phyloP scores from a whole-genome alignment of 2,329 filamentous ascomycete species.

The Colletotrichum neosansevieriae region DNA sequence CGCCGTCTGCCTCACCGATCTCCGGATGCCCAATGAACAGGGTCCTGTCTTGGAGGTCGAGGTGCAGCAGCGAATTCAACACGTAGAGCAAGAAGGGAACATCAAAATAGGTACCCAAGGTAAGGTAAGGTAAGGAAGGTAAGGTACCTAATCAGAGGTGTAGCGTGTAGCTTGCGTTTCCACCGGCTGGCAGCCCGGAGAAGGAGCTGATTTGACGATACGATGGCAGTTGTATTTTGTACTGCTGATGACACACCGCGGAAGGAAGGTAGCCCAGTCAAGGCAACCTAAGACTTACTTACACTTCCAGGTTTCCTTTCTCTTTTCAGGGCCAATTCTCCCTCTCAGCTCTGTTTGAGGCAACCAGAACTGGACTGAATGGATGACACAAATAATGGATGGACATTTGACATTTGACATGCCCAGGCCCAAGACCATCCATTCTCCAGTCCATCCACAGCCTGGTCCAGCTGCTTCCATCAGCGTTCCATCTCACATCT shows the following conservation, averaged over 20 bases:
- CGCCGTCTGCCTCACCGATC: constrained; percentile 32
- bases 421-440: background rate
- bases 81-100: background rate
- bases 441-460: background rate
- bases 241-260: constrained; percentile 12
- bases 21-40: constrained; percentile 31
- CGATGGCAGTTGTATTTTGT: constrained; percentile 6
- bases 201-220: background rate
- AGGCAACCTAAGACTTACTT: background rate
- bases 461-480: constrained; percentile 25
- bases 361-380: too few species aligned
- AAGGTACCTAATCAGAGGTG: constrained; percentile 4
- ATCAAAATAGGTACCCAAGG: background rate
- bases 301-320: too few species aligned
- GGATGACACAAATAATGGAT: too few species aligned
- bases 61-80: constrained; percentile 5
- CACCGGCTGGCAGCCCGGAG: constrained; percentile 3
- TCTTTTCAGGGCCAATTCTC: too few species aligned
- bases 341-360: too few species aligned
- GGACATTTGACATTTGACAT: too few species aligned
- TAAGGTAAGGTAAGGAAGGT: too few species aligned
- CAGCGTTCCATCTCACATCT: constrained; percentile 27
- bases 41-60: constrained; percentile 15
- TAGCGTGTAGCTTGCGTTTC: background rate
- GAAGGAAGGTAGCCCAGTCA: background rate